A percentile compares a stretch with the other conserved stretches of the same genome.
phyloP scores from a whole-genome alignment of 1,284 basidiomycete genomes.

The Omphalotus olearius region DNA sequence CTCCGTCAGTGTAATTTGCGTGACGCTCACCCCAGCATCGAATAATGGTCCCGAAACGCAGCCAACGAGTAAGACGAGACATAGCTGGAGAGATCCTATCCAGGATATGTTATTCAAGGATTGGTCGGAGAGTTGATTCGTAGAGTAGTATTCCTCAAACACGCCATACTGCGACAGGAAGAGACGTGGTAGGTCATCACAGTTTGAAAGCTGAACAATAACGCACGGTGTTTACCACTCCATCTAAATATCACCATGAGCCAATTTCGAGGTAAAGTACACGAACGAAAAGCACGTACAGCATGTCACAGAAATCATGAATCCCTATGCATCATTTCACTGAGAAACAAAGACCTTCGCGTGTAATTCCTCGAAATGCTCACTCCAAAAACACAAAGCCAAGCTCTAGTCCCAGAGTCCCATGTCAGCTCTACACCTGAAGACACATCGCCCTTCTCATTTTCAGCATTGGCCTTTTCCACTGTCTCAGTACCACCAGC shows the following conservation, averaged over 20 bases:
- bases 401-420: slow-evolving; percentile 17
- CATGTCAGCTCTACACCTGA: too few species aligned
- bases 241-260: slow-evolving; percentile 11
- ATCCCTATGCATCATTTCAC: slow-evolving; percentile 10
- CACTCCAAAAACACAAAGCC: slow-evolving; percentile 19
- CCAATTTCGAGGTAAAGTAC: neutral
- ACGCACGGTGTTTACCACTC: slow-evolving; percentile 17
- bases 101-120: slow-evolving; percentile 21
- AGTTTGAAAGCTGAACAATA: too few species aligned
- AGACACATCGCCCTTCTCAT: too few species aligned
- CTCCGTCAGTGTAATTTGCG: neutral
- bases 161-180: slow-evolving; percentile 17
- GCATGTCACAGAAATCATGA: slow-evolving; percentile 19
- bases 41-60: slow-evolving; percentile 20
- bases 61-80: slow-evolving; percentile 17
- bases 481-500: too few species aligned
- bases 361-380: neutral
- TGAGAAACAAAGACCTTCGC: neutral
- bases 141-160: slow-evolving; percentile 19
- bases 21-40: slow-evolving; percentile 18
- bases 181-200: neutral
- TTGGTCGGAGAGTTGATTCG: slow-evolving; percentile 16
- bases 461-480: too few species aligned
- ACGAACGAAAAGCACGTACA: slow-evolving; percentile 15
- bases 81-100: slow-evolving; percentile 21